Conservation (phyloP, 73 alveolate species). For the Paraurostyla sp. region DNA sequence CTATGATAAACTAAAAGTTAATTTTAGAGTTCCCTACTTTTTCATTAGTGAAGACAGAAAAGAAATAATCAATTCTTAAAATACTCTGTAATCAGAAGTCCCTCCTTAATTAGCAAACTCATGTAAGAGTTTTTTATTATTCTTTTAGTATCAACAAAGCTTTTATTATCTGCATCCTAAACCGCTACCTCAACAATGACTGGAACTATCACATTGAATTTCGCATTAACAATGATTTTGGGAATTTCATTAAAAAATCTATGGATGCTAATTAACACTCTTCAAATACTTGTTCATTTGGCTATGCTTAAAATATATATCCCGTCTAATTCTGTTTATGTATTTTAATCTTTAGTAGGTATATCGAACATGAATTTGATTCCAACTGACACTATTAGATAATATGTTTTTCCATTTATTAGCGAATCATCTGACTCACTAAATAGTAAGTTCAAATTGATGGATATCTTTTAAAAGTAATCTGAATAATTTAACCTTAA, state of each 20-base stretch:
- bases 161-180: background rate
- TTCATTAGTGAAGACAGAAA: background rate
- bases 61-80: background rate
- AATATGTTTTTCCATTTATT: background rate
- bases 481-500: background rate
- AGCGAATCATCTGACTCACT: background rate
- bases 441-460: background rate
- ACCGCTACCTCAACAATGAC: background rate
- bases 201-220: slow-evolving; percentile 13
- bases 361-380: slow-evolving; percentile 11
- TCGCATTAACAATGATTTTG: background rate
- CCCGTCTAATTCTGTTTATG: slow-evolving; percentile 15
- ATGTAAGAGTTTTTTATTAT: background rate
- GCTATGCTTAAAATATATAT: background rate
- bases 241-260: slow-evolving; percentile 36
- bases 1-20: background rate
- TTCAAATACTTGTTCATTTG: slow-evolving; percentile 3
- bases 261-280: slow-evolving; percentile 48
- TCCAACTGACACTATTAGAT: background rate
- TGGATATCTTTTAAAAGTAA: slow-evolving; percentile 10
- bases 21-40: background rate
- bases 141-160: background rate
- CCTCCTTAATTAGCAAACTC: slow-evolving; percentile 5
- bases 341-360: background rate
- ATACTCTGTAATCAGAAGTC: background rate